These are phyloP conservation scores for Penicillium aurantiogriseum DNA, from an alignment of 2,329 filamentous ascomycete species.

Conservation along the genomic window DNA sequence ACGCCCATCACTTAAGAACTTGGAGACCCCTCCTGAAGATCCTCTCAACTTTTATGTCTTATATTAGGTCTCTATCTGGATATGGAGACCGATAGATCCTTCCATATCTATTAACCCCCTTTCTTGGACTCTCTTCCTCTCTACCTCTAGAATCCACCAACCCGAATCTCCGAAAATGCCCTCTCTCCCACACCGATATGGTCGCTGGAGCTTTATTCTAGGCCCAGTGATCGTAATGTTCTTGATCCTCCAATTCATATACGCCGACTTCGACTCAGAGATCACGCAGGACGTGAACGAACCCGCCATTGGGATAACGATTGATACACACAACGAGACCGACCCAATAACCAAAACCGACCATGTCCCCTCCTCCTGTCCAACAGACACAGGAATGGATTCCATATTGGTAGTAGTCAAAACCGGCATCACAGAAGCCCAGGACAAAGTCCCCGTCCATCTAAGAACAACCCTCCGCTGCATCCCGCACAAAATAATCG, in stretches of 20 bases:
- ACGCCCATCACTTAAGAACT: slow-evolving; percentile 4
- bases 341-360: neutral
- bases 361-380: slow-evolving; percentile 24
- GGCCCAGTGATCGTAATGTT: slow-evolving; percentile 14
- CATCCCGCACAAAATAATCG: slow-evolving; percentile 56
- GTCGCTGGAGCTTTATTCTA: slow-evolving; percentile 21
- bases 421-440: slow-evolving; percentile 58
- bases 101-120: neutral
- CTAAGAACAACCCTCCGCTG: slow-evolving; percentile 56
- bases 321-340: slow-evolving; percentile 1
- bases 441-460: slow-evolving; percentile 55
- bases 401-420: slow-evolving; percentile 57
- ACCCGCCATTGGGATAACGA: neutral
- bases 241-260: slow-evolving; percentile 17
- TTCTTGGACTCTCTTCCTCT: slow-evolving; percentile 20
- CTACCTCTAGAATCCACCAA: neutral
- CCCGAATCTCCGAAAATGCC: slow-evolving; percentile 10
- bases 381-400: slow-evolving; percentile 43
- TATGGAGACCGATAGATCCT: slow-evolving; percentile 1
- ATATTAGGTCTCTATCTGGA: slow-evolving; percentile 4
- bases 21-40: slow-evolving; percentile 7
- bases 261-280: slow-evolving; percentile 3
- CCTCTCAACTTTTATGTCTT: neutral
- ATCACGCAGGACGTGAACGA: slow-evolving; percentile 11
- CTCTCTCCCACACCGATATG: slow-evolving; percentile 21